phyloP scores from a whole-genome alignment of 257 asterid genomes.

The Solanum chiquidenum region DNA sequence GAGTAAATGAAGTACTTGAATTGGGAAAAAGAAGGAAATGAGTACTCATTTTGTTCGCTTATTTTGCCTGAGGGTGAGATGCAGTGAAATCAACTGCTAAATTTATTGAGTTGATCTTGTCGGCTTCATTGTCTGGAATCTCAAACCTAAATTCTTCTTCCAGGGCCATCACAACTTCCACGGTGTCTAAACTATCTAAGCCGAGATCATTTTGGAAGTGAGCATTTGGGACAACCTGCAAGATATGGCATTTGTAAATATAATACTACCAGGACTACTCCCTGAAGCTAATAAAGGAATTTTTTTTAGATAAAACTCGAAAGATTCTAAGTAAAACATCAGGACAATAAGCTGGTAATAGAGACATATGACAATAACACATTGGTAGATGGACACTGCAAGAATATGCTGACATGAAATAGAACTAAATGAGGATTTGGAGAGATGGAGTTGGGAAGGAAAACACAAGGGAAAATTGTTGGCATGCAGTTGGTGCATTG shows the following conservation, averaged over 20 bases:
- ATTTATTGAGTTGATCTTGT: constrained; percentile 20
- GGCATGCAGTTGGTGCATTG: not conserved
- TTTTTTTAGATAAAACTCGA: too few relatives aligned
- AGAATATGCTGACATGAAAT: not conserved
- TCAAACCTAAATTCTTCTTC: constrained; percentile 38
- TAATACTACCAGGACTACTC: not conserved
- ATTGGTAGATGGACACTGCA: not conserved
- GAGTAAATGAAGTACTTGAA: not conserved
- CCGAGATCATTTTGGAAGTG: constrained; percentile 42
- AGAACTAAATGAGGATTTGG: not conserved
- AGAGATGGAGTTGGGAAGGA: not conserved
- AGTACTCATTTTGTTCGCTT: not conserved
- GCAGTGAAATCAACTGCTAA: constrained; percentile 32
- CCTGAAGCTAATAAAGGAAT: not conserved
- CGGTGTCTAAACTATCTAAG: constrained; percentile 27
- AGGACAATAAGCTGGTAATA: not conserved
- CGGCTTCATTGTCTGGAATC: constrained; percentile 33
- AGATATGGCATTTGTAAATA: not conserved
- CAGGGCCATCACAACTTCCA: constrained; percentile 29
- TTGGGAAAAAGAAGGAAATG: not conserved
- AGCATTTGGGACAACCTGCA: constrained; percentile 25
- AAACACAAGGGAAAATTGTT: not conserved
- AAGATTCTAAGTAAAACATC: not conserved
- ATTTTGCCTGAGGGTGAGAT: constrained; percentile 33
- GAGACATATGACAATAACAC: not conserved